Evolutionary conservation across 2,329 filamentous ascomycete species (phyloP).

Genomic region (Aureobasidium melanogenum): DNA sequence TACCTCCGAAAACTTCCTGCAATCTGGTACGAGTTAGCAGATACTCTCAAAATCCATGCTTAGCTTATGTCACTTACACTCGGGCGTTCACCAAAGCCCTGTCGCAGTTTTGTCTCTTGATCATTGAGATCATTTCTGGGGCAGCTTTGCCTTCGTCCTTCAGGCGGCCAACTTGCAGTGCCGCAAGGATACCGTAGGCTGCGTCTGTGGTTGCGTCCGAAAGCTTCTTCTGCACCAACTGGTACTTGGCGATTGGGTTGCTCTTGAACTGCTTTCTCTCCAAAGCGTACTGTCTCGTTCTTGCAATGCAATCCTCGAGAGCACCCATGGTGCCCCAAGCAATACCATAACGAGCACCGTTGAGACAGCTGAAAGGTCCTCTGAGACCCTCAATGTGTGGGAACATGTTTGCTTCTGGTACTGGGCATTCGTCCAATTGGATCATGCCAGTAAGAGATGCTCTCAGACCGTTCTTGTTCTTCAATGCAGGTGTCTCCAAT

Average conservation of each 20-base stretch:
- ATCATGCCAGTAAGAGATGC: conserved; percentile 98
- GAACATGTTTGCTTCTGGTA: conserved; percentile 88
- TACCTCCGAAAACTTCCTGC: conserved; percentile 95
- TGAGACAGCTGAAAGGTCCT: conserved; percentile 89
- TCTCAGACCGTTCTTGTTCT: conserved; percentile 89
- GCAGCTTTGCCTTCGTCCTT: conserved; percentile 84
- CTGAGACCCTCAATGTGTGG: conserved; percentile 76
- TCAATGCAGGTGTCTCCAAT: conserved; percentile 82
- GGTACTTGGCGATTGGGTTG: conserved; percentile 91
- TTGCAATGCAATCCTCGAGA: conserved; percentile 78
- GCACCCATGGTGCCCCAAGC: conserved; percentile 90
- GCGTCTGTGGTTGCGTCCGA: conserved; percentile 87
- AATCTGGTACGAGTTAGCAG: conserved; percentile 40
- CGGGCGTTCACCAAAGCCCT: conserved; percentile 71
- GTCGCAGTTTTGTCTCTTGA: conserved; percentile 98
- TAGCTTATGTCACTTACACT: conserved; percentile 34
- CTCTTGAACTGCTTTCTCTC: conserved; percentile 94
- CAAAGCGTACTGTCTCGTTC: conserved; percentile 77
- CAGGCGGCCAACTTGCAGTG: conserved; percentile 80
- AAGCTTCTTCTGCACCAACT: conserved; percentile 96
- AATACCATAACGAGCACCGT: conserved; percentile 88
- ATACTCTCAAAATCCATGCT: neutral
- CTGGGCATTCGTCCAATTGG: conserved; percentile 81
- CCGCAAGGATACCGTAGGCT: conserved; percentile 81
- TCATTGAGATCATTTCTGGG: conserved; percentile 94